These are phyloP conservation scores for Claviceps cyperi DNA, from an alignment of 2,329 filamentous ascomycete species.

Conservation along the genomic window DNA sequence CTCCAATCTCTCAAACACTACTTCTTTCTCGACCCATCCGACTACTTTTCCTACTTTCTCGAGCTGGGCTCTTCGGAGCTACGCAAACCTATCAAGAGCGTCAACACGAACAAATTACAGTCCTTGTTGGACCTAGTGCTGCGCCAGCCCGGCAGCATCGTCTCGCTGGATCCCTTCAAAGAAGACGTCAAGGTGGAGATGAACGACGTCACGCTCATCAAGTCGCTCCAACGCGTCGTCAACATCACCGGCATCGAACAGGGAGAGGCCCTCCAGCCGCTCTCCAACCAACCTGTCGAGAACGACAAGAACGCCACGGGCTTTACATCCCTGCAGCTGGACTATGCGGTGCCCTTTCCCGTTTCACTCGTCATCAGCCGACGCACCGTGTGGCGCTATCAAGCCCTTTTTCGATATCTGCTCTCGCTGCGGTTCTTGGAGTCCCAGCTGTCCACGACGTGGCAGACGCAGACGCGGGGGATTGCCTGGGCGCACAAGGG, in stretches of 20 bases:
- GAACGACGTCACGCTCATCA: constrained; percentile 86
- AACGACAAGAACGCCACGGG: constrained; percentile 78
- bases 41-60: constrained; percentile 97
- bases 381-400: constrained; percentile 93
- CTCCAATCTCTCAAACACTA: constrained; percentile 92
- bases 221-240: constrained; percentile 89
- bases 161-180: constrained; percentile 90
- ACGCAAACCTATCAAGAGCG: constrained; percentile 71
- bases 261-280: constrained; percentile 64
- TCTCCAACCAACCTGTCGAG: constrained; percentile 53
- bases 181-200: constrained; percentile 96
- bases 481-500: constrained; percentile 72
- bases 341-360: constrained; percentile 89
- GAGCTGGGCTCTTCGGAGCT: constrained; percentile 83
- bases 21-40: constrained; percentile 94
- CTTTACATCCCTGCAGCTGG: constrained; percentile 84
- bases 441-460: constrained; percentile 69
- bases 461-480: constrained; percentile 77
- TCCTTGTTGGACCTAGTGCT: constrained; percentile 90
- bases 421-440: constrained; percentile 83
- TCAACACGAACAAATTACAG: constrained; percentile 88
- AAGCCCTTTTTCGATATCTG: constrained; percentile 88
- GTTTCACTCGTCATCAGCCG: constrained; percentile 89
- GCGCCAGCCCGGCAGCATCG: constrained; percentile 88
- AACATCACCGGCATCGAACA: constrained; percentile 93